phyloP scores from a whole-genome alignment of 176 grass and related monocot genomes.

The Luzula sylvatica region DNA sequence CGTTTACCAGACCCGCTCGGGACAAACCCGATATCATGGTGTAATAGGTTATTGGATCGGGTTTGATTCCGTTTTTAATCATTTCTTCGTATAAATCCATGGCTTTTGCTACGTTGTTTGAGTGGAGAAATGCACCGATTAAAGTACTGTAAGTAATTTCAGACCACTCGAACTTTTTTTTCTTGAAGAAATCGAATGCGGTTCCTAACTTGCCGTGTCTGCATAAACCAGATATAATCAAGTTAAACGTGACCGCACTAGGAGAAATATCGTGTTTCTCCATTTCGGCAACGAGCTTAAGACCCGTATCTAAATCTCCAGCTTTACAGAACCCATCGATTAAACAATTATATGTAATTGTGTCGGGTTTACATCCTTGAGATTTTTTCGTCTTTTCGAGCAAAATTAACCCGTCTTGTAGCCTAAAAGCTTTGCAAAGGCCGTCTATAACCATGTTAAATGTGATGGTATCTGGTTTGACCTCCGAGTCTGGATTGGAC shows the following conservation, averaged over 20 bases:
- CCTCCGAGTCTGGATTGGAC: slow-evolving; percentile 26
- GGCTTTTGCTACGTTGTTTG: slow-evolving; percentile 44
- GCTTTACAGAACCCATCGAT: slow-evolving; percentile 39
- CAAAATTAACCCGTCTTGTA: slow-evolving; percentile 32
- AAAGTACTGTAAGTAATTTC: slow-evolving; percentile 48
- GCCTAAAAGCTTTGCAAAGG: slow-evolving; percentile 39
- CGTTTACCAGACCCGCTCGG: slow-evolving; percentile 39
- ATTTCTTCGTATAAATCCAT: slow-evolving; percentile 68
- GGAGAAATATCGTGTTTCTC: slow-evolving; percentile 29
- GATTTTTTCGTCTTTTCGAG: slow-evolving; percentile 31
- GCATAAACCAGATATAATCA: slow-evolving; percentile 45
- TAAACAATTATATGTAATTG: slow-evolving; percentile 48
- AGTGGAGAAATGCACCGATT: slow-evolving; percentile 58
- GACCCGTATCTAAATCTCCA: slow-evolving; percentile 27
- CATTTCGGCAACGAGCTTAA: slow-evolving; percentile 36
- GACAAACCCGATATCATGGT: slow-evolving; percentile 70
- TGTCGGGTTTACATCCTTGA: slow-evolving; percentile 25
- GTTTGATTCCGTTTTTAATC: slow-evolving; percentile 32
- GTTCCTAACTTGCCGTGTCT: slow-evolving; percentile 25
- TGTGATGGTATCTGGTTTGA: slow-evolving; percentile 24
- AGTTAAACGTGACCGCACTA: slow-evolving; percentile 41
- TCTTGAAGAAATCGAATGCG: slow-evolving; percentile 55
- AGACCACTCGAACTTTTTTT: slow-evolving; percentile 38
- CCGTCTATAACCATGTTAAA: slow-evolving; percentile 51
- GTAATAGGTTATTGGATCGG: slow-evolving; percentile 48